Conservation (phyloP, 805 yeast genomes). For the Teunomyces atbi region DNA sequence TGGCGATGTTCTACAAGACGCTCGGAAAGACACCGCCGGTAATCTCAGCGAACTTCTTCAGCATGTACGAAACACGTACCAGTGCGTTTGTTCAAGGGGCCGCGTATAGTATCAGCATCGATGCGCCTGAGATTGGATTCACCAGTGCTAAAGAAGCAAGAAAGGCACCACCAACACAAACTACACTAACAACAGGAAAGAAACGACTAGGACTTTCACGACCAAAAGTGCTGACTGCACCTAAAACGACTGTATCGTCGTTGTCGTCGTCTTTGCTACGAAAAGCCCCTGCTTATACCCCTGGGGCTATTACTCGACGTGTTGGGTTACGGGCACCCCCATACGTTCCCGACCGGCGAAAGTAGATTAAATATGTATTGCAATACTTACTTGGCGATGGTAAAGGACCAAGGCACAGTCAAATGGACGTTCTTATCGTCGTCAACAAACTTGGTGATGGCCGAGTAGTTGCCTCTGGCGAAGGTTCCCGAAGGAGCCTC, state of each 20-base stretch:
- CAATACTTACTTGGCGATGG: conserved; percentile 58
- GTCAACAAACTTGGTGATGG: conserved; percentile 78
- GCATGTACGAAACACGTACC: not conserved
- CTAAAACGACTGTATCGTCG: not conserved
- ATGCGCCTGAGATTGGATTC: not conserved
- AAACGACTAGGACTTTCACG: not conserved
- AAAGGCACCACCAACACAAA: no score
- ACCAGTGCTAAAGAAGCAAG: not conserved
- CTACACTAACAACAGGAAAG: no score
- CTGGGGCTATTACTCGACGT: not conserved
- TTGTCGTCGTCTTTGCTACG: not conserved
- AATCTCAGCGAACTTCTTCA: not conserved
- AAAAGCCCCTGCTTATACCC: not conserved
- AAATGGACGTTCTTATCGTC: conserved; percentile 79
- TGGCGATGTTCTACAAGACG: conserved; percentile 20
- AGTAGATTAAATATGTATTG: conserved; percentile 2
- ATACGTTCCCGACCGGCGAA: conserved; percentile 28
- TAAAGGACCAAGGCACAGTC: conserved; percentile 80
- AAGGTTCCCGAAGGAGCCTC: conserved; percentile 91
- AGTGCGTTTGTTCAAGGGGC: not conserved
- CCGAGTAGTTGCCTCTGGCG: conserved; percentile 84
- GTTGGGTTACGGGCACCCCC: conserved; percentile 28
- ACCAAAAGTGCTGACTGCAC: not conserved
- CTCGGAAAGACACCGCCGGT: conserved; percentile 3
- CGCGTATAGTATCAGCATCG: not conserved